phyloP scores from a whole-genome alignment of 2,329 filamentous ascomycete genomes.

The Didymella sp. region DNA sequence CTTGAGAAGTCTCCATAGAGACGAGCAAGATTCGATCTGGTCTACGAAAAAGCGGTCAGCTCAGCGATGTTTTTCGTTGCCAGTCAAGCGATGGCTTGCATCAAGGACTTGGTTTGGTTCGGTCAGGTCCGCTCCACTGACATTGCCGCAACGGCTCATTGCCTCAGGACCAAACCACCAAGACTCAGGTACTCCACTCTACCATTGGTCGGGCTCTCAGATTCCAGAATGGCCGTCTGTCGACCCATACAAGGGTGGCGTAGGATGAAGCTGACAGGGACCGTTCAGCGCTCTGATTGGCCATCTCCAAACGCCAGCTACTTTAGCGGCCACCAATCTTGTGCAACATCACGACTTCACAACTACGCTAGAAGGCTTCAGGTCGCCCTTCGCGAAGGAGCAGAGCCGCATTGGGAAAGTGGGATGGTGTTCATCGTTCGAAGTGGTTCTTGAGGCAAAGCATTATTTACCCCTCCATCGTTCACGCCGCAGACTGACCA shows the following conservation, averaged over 20 bases:
- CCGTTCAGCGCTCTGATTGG: slow-evolving; percentile 22
- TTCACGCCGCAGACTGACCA: slow-evolving; percentile 11
- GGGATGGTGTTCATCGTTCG: slow-evolving; percentile 1
- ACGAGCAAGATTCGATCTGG: too few relatives aligned
- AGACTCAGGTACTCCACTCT: neutral
- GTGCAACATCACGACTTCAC: slow-evolving; percentile 24
- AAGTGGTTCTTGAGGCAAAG: slow-evolving; percentile 3
- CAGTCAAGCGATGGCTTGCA: too few relatives aligned
- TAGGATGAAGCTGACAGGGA: slow-evolving; percentile 14
- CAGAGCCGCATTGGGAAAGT: slow-evolving; percentile 13
- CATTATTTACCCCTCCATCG: slow-evolving; percentile 11
- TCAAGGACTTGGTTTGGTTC: too few relatives aligned
- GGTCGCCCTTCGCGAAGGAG: slow-evolving; percentile 8
- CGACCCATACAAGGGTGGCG: slow-evolving; percentile 21
- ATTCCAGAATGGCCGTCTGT: slow-evolving; percentile 14
- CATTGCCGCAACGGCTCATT: slow-evolving; percentile 1
- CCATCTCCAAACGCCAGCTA: slow-evolving; percentile 21
- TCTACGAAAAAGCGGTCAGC: too few relatives aligned
- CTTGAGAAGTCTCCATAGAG: too few relatives aligned
- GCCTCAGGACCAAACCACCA: slow-evolving; percentile 6
- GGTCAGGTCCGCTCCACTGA: slow-evolving; percentile 27
- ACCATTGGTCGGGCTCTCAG: neutral
- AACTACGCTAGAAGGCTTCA: slow-evolving; percentile 9
- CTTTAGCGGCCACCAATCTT: slow-evolving; percentile 28
- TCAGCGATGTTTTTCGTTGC: too few relatives aligned